Percentiles rank a stretch among this genome's conserved stretches.
Evolutionary conservation across 176 grass and related monocot species (phyloP).

Genomic region (Triticum turgidum): DNA sequence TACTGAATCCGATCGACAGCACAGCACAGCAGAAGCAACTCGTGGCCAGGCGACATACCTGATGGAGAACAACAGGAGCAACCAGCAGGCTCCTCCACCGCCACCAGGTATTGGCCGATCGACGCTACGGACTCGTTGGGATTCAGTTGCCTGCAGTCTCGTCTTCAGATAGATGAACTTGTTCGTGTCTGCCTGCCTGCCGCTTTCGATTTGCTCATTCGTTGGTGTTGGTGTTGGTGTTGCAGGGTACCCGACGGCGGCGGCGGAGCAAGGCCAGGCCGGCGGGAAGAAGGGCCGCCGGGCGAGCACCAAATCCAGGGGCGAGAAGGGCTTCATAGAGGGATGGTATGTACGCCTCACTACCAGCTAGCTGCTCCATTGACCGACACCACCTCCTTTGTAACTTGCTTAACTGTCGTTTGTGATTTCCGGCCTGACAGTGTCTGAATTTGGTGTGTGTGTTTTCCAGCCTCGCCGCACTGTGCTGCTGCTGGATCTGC

Average conservation of each 20-base stretch:
- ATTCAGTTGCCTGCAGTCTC: not conserved
- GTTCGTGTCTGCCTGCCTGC: not conserved
- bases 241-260: slow-evolving; percentile 66
- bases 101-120: slow-evolving; percentile 1
- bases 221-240: not conserved
- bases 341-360: slow-evolving; percentile 49
- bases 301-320: slow-evolving; percentile 41
- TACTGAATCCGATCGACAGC: not conserved
- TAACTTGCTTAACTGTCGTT: no score
- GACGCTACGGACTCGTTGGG: not conserved
- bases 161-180: not conserved
- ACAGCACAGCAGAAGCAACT: no score
- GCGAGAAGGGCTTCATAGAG: slow-evolving; percentile 81
- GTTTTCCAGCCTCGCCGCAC: slow-evolving; percentile 59
- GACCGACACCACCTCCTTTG: not conserved
- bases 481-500: slow-evolving; percentile 95
- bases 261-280: slow-evolving; percentile 35
- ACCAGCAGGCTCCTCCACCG: slow-evolving; percentile 37
- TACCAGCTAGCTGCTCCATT: not conserved
- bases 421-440: not conserved
- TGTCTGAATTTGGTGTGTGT: not conserved
- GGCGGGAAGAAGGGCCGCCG: slow-evolving; percentile 35
- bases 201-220: not conserved
- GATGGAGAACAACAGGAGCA: slow-evolving; percentile 47
- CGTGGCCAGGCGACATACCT: no score